Evolutionary conservation across 2,329 filamentous ascomycete species (phyloP).

Genomic region (Epichloe festucae): DNA sequence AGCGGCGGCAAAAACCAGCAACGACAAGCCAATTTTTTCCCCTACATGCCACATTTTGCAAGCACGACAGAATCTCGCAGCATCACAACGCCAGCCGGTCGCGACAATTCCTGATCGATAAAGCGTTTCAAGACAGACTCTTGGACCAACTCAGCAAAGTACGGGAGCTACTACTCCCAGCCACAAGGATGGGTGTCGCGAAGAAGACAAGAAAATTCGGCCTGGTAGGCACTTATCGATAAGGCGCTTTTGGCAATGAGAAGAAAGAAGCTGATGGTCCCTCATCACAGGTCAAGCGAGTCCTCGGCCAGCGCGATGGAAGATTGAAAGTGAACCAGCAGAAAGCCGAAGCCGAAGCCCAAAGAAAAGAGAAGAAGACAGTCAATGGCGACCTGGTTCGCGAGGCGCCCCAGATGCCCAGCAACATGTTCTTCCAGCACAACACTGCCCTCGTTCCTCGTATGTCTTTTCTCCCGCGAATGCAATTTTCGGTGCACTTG

Average conservation of each 20-base stretch:
- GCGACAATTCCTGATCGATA: not conserved
- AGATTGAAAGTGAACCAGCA: conserved; percentile 70
- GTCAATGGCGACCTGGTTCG: conserved; percentile 50
- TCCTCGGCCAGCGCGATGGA: conserved; percentile 71
- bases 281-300: conserved; percentile 52
- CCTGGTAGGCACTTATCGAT: conserved; percentile 32
- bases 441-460: conserved; percentile 70
- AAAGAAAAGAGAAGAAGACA: conserved; percentile 46
- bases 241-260: conserved; percentile 8
- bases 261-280: not conserved
- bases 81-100: not conserved
- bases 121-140: too few species aligned
- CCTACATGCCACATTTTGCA: not conserved
- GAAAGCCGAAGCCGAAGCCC: conserved; percentile 46
- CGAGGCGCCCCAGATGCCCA: conserved; percentile 71
- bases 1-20: conserved; percentile 5
- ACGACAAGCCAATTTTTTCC: conserved; percentile 7
- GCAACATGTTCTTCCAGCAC: conserved; percentile 76
- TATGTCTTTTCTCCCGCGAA: not conserved
- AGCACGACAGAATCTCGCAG: not conserved
- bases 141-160: not conserved
- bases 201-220: conserved; percentile 93
- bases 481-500: not conserved
- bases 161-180: not conserved
- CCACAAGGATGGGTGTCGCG: conserved; percentile 59